Evolutionary conservation across 495 filamentous ascomycete genomes (phyloP).

Genomic region (Penicillium angulare): DNA sequence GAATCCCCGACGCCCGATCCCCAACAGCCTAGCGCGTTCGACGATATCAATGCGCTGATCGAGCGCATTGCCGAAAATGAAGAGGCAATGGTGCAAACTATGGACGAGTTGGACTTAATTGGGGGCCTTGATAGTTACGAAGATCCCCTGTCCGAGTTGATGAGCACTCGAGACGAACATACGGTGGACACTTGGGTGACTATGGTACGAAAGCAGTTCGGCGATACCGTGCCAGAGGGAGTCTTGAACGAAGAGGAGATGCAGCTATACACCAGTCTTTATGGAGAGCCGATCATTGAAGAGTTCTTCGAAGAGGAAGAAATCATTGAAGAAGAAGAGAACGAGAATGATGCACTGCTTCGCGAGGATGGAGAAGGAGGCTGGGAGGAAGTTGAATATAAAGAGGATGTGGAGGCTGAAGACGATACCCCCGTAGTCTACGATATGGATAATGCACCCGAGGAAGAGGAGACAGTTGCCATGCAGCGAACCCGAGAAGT

Average conservation of each 20-base stretch:
- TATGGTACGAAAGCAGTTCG: conserved; percentile 68
- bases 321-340: conserved; percentile 30
- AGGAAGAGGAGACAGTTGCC: conserved; percentile 29
- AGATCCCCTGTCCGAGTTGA: conserved; percentile 22
- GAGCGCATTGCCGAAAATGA: conserved; percentile 41
- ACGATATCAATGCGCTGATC: conserved; percentile 35
- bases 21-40: conserved; percentile 16
- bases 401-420: conserved; percentile 23
- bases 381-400: conserved; percentile 59
- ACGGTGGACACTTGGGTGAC: conserved; percentile 64
- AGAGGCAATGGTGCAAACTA: conserved; percentile 29
- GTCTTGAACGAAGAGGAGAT: conserved; percentile 69
- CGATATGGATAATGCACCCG: conserved; percentile 37
- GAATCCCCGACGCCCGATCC: conserved; percentile 12
- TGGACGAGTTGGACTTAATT: conserved; percentile 32
- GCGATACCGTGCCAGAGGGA: conserved; percentile 73
- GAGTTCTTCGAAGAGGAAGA: conserved; percentile 28
- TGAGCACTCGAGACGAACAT: conserved; percentile 33
- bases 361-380: conserved; percentile 59
- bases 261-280: conserved; percentile 73
- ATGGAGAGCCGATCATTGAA: conserved; percentile 63
- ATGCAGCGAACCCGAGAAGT: conserved; percentile 44
- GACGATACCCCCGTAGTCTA: conserved; percentile 34
- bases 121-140: conserved; percentile 17
- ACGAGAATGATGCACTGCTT: conserved; percentile 42